Evolutionary conservation across 345 rosid species (phyloP).

Genomic region (Diplotaxis tenuifolia): DNA sequence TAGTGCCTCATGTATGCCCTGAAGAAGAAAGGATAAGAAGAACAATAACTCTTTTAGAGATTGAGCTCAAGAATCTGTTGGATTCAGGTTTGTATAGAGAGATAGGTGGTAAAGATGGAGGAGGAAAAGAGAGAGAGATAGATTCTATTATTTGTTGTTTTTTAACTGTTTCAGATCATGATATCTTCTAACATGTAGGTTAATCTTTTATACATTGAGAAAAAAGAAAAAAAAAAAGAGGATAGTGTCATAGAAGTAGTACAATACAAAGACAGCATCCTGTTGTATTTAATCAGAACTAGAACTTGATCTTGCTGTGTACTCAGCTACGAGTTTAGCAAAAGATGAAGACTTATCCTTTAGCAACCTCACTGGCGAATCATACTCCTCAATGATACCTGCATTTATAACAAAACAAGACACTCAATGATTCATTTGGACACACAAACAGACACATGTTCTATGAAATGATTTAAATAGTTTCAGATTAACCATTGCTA

Average conservation of each 20-base stretch:
- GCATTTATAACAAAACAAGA: slow-evolving; percentile 16
- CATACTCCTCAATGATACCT: slow-evolving; percentile 73
- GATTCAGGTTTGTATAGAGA: no score
- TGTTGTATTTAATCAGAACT: slow-evolving; percentile 29
- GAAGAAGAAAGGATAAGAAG: no score
- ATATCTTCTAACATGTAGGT: slow-evolving; percentile 25
- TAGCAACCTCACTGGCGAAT: slow-evolving; percentile 57
- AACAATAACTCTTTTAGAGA: no score
- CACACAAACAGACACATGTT: background rate
- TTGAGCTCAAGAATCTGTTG: no score
- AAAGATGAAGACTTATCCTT: slow-evolving; percentile 70
- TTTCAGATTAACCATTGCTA: slow-evolving; percentile 52
- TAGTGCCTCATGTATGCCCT: no score
- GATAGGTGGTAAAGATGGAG: no score
- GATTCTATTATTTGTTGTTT: no score
- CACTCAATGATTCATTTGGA: slow-evolving; percentile 7
- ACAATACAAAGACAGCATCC: background rate
- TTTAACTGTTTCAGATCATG: slow-evolving; percentile 23
- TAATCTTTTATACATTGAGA: slow-evolving; percentile 15
- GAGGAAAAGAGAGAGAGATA: no score
- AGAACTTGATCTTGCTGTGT: slow-evolving; percentile 57
- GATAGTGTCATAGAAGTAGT: background rate
- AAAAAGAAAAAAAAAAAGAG: background rate
- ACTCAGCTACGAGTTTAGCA: slow-evolving; percentile 74
- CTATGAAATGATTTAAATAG: background rate